Evolutionary conservation across 306 rosid species (phyloP), one percentile per base, ranked within the genome.

Genomic region (Cucurbita ficifolia): DNA sequence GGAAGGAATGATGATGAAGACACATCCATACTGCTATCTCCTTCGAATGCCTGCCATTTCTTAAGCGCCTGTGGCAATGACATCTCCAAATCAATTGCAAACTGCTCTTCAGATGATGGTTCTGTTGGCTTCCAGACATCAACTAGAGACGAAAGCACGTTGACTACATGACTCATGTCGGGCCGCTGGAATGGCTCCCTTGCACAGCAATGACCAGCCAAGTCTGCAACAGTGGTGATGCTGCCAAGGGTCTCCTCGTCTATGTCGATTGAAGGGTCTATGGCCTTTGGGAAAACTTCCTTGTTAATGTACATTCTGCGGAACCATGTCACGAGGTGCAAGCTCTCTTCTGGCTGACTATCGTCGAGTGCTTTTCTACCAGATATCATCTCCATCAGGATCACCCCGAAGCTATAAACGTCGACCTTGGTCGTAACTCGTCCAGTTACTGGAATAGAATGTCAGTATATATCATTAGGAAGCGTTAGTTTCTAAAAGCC

Each of bases 361-460:
- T 89, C 87, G 51, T 94, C 98, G 5, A 94, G 83, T 54, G 97
- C 97, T 76, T 69, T 88, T 60, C 96, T 79, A 52, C 98, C 97
- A 0, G 92, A 85, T 68, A 94, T 78, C 60, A 94, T 70, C 82
- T 94, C 98, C 98, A 94, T 89, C 4, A 94, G 82, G 70, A 94
- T 87, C 77, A 94, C 98, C n/a, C 98, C 98, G 5, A 89, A 94
- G 82, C 97, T 94, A 73, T 87, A 90, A 5, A 90, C 88, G 72
- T 90, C 97, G 24, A 83, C 96, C 84, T 94, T 94, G 38, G 88
- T 83, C 4, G 97, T 88, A 43, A 94, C 86, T 59, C 96, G 77
- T 72, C 98, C 98, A 0, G 97, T 94, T 24, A 82, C 98, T 94
- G 90, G 45, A 70, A 70, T 48, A 22, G 24, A 70, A 70, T 14